A percentile compares a stretch with the other conserved stretches of the same genome.
These are phyloP conservation scores for Aspergillus tubingensis DNA, from an alignment of 2,329 filamentous ascomycete species.

Conservation along the genomic window DNA sequence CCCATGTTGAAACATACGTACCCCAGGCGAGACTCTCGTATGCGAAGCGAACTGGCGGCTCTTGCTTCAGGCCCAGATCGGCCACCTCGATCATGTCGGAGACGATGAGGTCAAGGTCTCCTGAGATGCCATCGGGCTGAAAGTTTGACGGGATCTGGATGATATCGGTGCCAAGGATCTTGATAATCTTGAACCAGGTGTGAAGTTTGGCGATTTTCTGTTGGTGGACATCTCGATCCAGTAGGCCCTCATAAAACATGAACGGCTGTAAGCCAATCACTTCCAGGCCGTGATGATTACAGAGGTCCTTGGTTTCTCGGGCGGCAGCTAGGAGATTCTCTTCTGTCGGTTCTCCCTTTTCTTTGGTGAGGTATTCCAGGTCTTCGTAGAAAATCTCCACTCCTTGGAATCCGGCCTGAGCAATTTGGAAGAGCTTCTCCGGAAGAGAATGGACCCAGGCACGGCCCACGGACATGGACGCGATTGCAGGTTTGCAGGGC, in stretches of 20 bases:
- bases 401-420: slow-evolving; percentile 64
- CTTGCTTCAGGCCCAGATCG: slow-evolving; percentile 61
- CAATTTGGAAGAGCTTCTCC: slow-evolving; percentile 67
- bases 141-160: slow-evolving; percentile 74
- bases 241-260: slow-evolving; percentile 71
- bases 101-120: slow-evolving; percentile 58
- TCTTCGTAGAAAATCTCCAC: slow-evolving; percentile 81
- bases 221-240: slow-evolving; percentile 60
- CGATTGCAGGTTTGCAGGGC: slow-evolving; percentile 58
- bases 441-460: slow-evolving; percentile 67
- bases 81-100: slow-evolving; percentile 65
- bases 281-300: slow-evolving; percentile 23
- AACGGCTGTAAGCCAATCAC: slow-evolving; percentile 69
- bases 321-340: slow-evolving; percentile 61
- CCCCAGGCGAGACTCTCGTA: slow-evolving; percentile 74
- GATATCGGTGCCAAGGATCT: slow-evolving; percentile 66
- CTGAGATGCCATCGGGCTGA: slow-evolving; percentile 49
- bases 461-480: slow-evolving; percentile 73
- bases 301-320: slow-evolving; percentile 55
- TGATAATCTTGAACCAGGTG: slow-evolving; percentile 68
- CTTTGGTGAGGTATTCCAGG: slow-evolving; percentile 61
- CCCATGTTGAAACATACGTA: slow-evolving; percentile 69
- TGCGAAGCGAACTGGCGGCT: slow-evolving; percentile 64
- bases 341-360: slow-evolving; percentile 46
- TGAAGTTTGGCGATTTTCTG: slow-evolving; percentile 59